phyloP scores from a whole-genome alignment of 2,329 filamentous ascomycete species.

The Diaporthe amygdali region DNA sequence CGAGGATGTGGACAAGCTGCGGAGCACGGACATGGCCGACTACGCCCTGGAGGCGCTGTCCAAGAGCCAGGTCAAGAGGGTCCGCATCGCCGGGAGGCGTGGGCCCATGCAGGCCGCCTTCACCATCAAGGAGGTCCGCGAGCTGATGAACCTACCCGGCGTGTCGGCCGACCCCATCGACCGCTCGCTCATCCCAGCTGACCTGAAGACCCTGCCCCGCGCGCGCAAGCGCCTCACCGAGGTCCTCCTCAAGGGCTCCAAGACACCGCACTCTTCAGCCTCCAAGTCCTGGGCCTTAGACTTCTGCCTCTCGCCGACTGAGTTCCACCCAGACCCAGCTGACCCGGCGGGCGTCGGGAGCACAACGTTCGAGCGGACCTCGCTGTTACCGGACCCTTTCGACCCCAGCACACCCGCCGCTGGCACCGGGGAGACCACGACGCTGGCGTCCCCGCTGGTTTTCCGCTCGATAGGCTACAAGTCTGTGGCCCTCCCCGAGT shows the following conservation, averaged over 20 bases:
- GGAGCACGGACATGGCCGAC: constrained; percentile 87
- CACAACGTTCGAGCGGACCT: constrained; percentile 70
- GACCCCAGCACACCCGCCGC: constrained; percentile 55
- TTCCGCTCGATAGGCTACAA: constrained; percentile 98
- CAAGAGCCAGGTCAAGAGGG: constrained; percentile 75
- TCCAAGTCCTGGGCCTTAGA: constrained; percentile 81
- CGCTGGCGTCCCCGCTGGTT: constrained; percentile 71
- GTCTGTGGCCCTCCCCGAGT: constrained; percentile 76
- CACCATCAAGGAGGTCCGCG: constrained; percentile 92
- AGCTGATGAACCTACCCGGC: constrained; percentile 77
- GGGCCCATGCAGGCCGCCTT: constrained; percentile 93
- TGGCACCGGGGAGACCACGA: constrained; percentile 53
- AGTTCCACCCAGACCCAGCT: constrained; percentile 61
- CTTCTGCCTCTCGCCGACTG: constrained; percentile 80
- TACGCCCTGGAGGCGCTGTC: constrained; percentile 77
- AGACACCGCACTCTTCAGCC: constrained; percentile 50
- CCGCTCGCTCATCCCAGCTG: constrained; percentile 67
- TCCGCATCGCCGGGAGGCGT: constrained; percentile 86
- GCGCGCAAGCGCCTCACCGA: constrained; percentile 80
- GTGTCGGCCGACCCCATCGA: constrained; percentile 77
- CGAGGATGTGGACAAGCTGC: constrained; percentile 73
- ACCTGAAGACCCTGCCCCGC: constrained; percentile 74
- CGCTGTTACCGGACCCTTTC: constrained; percentile 57
- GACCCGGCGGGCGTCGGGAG: constrained; percentile 59
- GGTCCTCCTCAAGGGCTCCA: constrained; percentile 77